Base-by-base conservation (phyloP, 73 alveolate species). In the Symbiodinium natans region DNA sequence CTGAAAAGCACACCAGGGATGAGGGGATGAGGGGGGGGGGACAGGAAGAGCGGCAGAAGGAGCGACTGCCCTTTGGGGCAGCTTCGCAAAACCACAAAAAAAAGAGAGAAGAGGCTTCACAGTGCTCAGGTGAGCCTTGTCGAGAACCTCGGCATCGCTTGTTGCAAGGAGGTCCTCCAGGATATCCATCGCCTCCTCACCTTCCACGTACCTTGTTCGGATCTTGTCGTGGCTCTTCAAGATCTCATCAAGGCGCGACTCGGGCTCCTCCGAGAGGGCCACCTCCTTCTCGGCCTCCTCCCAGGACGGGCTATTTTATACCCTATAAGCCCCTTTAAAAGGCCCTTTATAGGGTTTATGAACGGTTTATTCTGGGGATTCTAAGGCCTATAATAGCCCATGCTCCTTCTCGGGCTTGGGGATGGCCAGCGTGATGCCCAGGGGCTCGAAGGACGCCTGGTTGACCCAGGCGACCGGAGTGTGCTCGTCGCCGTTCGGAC, bases 381-480 rank as follows among this genome's bases (percentile, higher is more conserved):
- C n/a, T n/a, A n/a, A n/a, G n/a, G n/a, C n/a, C n/a, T n/a, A n/a
- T n/a, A n/a, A n/a, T n/a, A n/a, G n/a, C n/a, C 80, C 36, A 63
- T 25, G n/a, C 80, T 63, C 40, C 11, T 25, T 15, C 33, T 27
- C 84, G 7, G 97, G 86, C 84, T 92, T 92, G 82, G 98, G 92
- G 43, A 92, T 92, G 27, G 98, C 92, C 29, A 92, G 48, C 19
- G 98, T 92, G n/a, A 92, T 40, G 68, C 98, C 98, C 68, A 92
- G 27, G 23, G 98, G 98, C 43, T 92, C 98, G 27, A 77, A 74
- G 43, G 98, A 92, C 4, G 98, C 98, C 77, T 90, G 97, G 88
- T 90, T 90, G 41, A 90, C 89, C 97, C 97, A 90, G 27, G 97
- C 48, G 23, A 90, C 89, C 34, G 87, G 97, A 21, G 97, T 68